These are phyloP conservation scores for Kodamaea kakaduensis DNA, from an alignment of 805 yeast genomes.

Conservation along the genomic window DNA sequence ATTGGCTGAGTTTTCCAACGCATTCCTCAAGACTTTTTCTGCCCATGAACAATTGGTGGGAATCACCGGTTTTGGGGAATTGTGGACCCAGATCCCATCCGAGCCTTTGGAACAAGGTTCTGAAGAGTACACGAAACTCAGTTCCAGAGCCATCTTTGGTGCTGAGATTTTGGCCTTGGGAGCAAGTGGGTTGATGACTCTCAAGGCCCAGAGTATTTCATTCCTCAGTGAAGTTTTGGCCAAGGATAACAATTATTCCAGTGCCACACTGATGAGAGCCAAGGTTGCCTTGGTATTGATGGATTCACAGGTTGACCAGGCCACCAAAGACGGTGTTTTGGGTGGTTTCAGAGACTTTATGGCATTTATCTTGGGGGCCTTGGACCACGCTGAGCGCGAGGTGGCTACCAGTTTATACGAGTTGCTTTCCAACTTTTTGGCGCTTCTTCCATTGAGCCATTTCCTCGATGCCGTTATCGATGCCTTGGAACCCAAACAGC, in stretches of 20 bases:
- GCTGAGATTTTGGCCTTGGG: conserved; percentile 51
- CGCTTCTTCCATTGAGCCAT: conserved; percentile 68
- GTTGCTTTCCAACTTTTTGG: conserved; percentile 59
- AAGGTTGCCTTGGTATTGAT: conserved; percentile 50
- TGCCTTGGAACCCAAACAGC: conserved; percentile 29
- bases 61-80: conserved; percentile 44
- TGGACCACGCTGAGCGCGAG: conserved; percentile 30
- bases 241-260: conserved; percentile 22
- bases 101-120: conserved; percentile 37
- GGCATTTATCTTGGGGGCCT: conserved; percentile 32
- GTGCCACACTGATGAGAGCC: conserved; percentile 38
- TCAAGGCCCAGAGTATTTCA: conserved; percentile 50
- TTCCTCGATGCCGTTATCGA: conserved; percentile 59
- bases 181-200: conserved; percentile 42
- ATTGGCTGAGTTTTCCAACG: conserved; percentile 64
- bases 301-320: conserved; percentile 33
- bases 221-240: conserved; percentile 51
- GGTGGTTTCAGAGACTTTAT: conserved; percentile 29
- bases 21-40: conserved; percentile 65
- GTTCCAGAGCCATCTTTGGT: conserved; percentile 59
- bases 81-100: conserved; percentile 49
- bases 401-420: conserved; percentile 45
- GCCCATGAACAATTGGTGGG: conserved; percentile 65
- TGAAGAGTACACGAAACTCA: conserved; percentile 35
- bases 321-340: conserved; percentile 29